These are phyloP conservation scores for Pyrenophora seminiperda DNA, from an alignment of 2,329 filamentous ascomycete genomes.

Conservation along the genomic window DNA sequence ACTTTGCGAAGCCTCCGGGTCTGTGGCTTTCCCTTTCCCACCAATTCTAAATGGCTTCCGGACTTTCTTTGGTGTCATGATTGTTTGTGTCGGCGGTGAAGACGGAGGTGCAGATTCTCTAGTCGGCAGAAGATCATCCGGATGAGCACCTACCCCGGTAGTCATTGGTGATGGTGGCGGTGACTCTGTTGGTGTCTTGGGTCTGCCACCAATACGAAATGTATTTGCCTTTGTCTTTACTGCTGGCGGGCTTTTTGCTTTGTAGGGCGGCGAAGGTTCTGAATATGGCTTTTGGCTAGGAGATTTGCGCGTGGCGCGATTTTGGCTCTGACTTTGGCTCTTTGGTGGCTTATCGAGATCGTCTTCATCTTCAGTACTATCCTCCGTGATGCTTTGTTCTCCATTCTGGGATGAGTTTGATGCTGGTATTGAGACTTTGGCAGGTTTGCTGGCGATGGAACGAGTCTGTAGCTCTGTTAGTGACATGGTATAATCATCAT, in stretches of 20 bases:
- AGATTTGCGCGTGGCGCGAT: neutral
- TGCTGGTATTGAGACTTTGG: neutral
- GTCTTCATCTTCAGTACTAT: conserved; percentile 29
- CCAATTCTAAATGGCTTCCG: conserved; percentile 41
- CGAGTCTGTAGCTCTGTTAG: conserved; percentile 21
- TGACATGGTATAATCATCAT: neutral
- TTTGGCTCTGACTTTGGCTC: conserved; percentile 13
- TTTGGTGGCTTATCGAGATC: conserved; percentile 47
- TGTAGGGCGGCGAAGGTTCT: conserved; percentile 5
- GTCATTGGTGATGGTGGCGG: neutral
- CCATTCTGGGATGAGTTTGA: neutral
- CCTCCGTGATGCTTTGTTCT: neutral
- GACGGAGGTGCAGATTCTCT: conserved; percentile 3
- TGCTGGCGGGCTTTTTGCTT: conserved; percentile 1
- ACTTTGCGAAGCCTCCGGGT: conserved; percentile 10
- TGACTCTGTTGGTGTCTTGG: conserved; percentile 12
- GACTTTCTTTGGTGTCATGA: conserved; percentile 18
- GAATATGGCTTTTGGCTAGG: conserved; percentile 12
- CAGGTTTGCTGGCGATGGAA: conserved; percentile 2
- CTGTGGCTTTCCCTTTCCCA: conserved; percentile 30
- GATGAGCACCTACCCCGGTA: neutral
- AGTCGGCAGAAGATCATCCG: neutral
- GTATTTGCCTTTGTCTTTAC: conserved; percentile 26
- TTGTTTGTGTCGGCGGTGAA: conserved; percentile 9
- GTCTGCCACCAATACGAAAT: conserved; percentile 40